Base-by-base conservation (phyloP, 768 basidiomycete genomes). In the Russula lepida region DNA sequence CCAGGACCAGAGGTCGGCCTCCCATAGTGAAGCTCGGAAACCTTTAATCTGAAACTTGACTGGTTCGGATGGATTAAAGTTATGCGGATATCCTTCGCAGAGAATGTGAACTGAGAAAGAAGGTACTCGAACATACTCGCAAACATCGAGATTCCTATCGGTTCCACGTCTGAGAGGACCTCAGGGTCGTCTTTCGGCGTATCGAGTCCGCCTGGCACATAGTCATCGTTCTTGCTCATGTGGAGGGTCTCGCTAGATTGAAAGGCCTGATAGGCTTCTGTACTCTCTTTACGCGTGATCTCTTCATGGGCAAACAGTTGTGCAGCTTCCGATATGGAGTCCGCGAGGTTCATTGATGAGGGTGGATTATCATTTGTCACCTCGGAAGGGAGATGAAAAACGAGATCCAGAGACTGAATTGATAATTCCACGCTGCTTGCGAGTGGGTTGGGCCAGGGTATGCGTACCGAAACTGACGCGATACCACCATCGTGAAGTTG, bases 301-400 rank as follows among this genome's bases (percentile, higher is more conserved):
- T 94, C 91, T 64, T 90, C 80, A 50, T 94, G 88, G 27, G 95
- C 77, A 73, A 98, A 98, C 4, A 86, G 84, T 66, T 92, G 86
- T 1, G 93, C 90, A 15, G 88, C 82, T n/a, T 85, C 86, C 28
- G 81, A 80, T n/a, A 92, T 85, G 25, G 93, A 93, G 49, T 85
- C 82, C 4, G 89, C 76, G 15, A 95, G 78, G 69, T 85, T 80
- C 41, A 71, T 63, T 52, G 67, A 67, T 19, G 69, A 43, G 46
- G 55, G 52, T 52, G 61, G 68, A 19, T 66, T 30, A 46, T 55
- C 56, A 41, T 68, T 60, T 50, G 68, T 66, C 49, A 59, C 71
- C 6, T 28, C 50, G 21, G 66, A 69, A 49, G 33, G 70, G 56
- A 84, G 74, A 67, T 81, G 77, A 68, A 88, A 81, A n/a, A 79